Base-by-base conservation (phyloP, 2,329 filamentous ascomycete species). In the Phialophora verrucosa region DNA sequence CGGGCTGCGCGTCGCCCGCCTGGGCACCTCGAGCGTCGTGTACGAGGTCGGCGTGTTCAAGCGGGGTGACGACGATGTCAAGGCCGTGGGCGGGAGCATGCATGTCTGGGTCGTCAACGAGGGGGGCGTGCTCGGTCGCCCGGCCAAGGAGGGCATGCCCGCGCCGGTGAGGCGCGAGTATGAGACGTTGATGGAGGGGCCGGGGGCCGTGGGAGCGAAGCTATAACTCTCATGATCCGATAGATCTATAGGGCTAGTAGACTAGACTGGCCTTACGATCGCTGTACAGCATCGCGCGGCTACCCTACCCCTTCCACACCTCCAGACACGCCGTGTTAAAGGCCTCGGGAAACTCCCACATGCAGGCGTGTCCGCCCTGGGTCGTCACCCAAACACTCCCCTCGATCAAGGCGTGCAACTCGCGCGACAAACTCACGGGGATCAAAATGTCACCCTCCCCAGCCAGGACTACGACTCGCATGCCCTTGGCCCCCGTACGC, bases 31-130 rank as follows among this genome's bases (percentile, higher is more conserved):
- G 31, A 97, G 92, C 74, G 93, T 96, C 7, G 91, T 88, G 8
- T 98, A 96, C 75, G 94, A 98, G 76, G 87, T 96, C 64, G 94
- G 88, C 0, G 84, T 98, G 0, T 98, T 97, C 74, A 89, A 92
- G 75, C 84, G 86, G 66, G 91, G 90, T 0, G 81, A 88, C 1
- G 87, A 91, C 1, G 81, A 85, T n/a, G 91, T 95, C 10, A 92
- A 90, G 75, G 92, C 92, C 12, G 92, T 97, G 0, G 93, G 93
- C 1, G 90, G 90, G 72, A 93, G 95, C 75, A 85, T 92, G 17
- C 93, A 97, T 76, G 92, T 97, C 11, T 96, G 94, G 80, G 91
- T 96, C n/a, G 87, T 93, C 66, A 84, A 91, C 59, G 83, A 84
- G 44, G 89, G 70, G 1, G 59, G 59, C 5, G 59, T 32, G 59